These are phyloP conservation scores for Panaeolus papilionaceus DNA, from an alignment of 768 basidiomycete genomes.

Conservation along the genomic window DNA sequence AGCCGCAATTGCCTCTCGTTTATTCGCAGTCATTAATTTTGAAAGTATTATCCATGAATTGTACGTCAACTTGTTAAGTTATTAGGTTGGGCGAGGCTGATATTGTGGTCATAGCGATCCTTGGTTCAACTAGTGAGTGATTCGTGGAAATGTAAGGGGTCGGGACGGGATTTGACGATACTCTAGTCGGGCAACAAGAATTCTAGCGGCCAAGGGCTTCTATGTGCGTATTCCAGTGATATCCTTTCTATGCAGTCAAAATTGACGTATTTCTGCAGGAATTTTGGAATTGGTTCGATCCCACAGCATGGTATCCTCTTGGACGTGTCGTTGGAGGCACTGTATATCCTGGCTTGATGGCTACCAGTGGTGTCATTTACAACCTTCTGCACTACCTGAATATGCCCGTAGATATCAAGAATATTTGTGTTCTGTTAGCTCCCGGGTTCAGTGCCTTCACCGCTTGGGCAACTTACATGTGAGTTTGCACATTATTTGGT, in stretches of 20 bases:
- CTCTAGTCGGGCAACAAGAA: slow-evolving; percentile 86
- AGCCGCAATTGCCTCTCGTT: slow-evolving; percentile 92
- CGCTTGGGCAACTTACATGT: slow-evolving; percentile 97
- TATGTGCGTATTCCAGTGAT: slow-evolving; percentile 64
- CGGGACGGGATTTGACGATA: not conserved
- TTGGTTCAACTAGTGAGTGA: slow-evolving; percentile 97
- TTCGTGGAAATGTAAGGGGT: not conserved
- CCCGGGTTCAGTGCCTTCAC: slow-evolving; percentile 97
- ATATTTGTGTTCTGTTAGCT: slow-evolving; percentile 95
- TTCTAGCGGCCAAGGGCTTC: slow-evolving; percentile 92
- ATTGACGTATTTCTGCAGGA: slow-evolving; percentile 55
- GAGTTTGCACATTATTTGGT: slow-evolving; percentile 31
- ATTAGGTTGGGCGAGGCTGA: slow-evolving; percentile 23
- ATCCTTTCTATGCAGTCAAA: not conserved
- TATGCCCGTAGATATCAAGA: slow-evolving; percentile 96
- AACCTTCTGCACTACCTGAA: slow-evolving; percentile 86
- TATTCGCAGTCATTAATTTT: slow-evolving; percentile 97
- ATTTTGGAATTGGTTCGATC: slow-evolving; percentile 99
- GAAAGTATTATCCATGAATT: slow-evolving; percentile 99
- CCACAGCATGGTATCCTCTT: slow-evolving; percentile 98
- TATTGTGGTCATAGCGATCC: slow-evolving; percentile 69
- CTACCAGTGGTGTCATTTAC: slow-evolving; percentile 97
- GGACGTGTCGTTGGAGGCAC: slow-evolving; percentile 99
- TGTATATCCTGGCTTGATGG: slow-evolving; percentile 98
- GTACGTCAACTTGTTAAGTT: slow-evolving; percentile 54